phyloP scores from a whole-genome alignment of 441 rosid species.

The Brassica hybrid region DNA sequence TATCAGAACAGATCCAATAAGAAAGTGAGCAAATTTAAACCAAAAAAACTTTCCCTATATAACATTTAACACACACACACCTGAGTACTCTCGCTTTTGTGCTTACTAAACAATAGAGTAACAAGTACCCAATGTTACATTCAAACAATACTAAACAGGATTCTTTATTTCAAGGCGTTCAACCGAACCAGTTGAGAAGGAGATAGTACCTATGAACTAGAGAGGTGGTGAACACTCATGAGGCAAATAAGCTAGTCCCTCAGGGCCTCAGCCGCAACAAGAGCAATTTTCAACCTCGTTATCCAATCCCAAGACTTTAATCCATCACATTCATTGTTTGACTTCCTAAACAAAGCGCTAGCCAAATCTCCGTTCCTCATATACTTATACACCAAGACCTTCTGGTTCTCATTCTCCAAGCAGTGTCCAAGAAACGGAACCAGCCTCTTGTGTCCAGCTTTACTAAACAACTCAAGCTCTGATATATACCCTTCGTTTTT shows the following conservation, averaged over 20 bases:
- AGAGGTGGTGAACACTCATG: too few relatives aligned
- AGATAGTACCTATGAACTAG: too few relatives aligned
- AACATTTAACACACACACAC: too few relatives aligned
- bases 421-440: slow-evolving; percentile 89
- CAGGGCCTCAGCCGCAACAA: too few relatives aligned
- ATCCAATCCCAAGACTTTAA: slow-evolving; percentile 59
- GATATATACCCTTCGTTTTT: slow-evolving; percentile 60
- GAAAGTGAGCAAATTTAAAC: neutral
- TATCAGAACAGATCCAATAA: slow-evolving; percentile 10
- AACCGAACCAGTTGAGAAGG: too few relatives aligned
- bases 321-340: slow-evolving; percentile 56
- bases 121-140: too few relatives aligned
- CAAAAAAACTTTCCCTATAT: slow-evolving; percentile 23
- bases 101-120: too few relatives aligned
- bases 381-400: slow-evolving; percentile 78
- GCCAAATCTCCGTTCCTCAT: slow-evolving; percentile 45
- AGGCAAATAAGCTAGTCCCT: too few relatives aligned
- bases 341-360: slow-evolving; percentile 69
- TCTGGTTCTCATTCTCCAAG: slow-evolving; percentile 78
- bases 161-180: too few relatives aligned
- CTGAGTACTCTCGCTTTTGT: too few relatives aligned
- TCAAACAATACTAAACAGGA: too few relatives aligned
- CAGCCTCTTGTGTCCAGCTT: slow-evolving; percentile 69
- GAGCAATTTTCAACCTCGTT: slow-evolving; percentile 77
- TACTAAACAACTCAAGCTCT: slow-evolving; percentile 81